Base-by-base conservation (phyloP, 371 early-diverging fungal species). In the Saksenaea vasiformis region DNA sequence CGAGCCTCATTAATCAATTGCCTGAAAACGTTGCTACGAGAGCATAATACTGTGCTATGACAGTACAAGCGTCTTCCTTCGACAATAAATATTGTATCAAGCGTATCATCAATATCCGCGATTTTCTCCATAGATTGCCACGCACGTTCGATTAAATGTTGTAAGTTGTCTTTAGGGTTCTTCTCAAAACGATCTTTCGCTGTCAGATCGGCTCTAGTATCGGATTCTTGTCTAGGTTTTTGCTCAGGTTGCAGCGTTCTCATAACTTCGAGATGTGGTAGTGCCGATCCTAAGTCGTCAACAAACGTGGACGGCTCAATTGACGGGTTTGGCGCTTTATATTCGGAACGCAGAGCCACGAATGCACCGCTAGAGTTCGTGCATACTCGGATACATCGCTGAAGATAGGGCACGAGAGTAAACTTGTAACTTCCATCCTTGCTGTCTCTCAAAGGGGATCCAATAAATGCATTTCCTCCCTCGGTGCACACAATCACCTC, bases 281-380 rank as follows among this genome's bases (percentile, higher is more conserved):
- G 58, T 2, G 81, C 67, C 8, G 55, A 61, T 7, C 66, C 61
- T 1, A 87, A 19, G 35, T 85, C 82, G 2, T 56, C 17, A 5
- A 65, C 58, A 1, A 83, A 56, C 1, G 76, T 67, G 11, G 78
- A 73, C 9, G 65, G 56, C 1, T 61, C 60, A 9, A 70, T 36
- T 13, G 67, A 35, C 4, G 64, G 43, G 3, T 36, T 24, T 0
- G 36, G 39, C 0, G 47, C 31, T 31, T 54, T 36, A 24, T 70
- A 64, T 22, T 85, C 87, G 2, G 85, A 73, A n/a, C 85, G 78
- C 24, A 87, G 51, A 1, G 84, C 87, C 26, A 82, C 84, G 78
- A 81, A 87, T 10, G 87, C 83, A n/a, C 84, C 85, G 51, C 82
- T 82, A 14, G 85, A 76, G 59, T 78, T 87, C 2, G 83, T 83